Evolutionary conservation across 768 basidiomycete species (phyloP).

Genomic region (Suillus spraguei): DNA sequence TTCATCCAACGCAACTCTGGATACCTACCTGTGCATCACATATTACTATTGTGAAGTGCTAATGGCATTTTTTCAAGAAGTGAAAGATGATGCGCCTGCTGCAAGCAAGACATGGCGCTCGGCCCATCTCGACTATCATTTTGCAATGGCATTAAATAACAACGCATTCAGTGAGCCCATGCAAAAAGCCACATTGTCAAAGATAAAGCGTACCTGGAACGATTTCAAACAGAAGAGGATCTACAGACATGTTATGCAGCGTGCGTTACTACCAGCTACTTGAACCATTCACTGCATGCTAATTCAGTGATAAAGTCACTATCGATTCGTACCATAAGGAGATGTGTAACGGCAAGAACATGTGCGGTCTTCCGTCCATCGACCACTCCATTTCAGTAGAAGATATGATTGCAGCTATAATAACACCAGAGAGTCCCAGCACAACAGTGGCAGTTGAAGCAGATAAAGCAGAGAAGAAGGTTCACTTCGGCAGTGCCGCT

Average conservation of each 20-base stretch:
- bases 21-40: not conserved
- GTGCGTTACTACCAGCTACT: no score
- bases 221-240: not conserved
- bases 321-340: not conserved
- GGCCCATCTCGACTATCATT: not conserved
- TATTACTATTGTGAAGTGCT: not conserved
- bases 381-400: not conserved
- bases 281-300: no score
- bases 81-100: no score
- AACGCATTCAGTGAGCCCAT: not conserved
- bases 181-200: not conserved
- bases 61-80: not conserved
- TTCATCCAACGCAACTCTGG: no score
- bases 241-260: not conserved
- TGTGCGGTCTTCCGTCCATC: not conserved
- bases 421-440: no score
- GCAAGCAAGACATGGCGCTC: not conserved
- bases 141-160: not conserved
- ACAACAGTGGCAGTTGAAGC: no score
- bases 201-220: not conserved
- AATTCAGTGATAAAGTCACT: no score
- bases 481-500: no score
- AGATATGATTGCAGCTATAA: no score
- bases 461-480: no score
- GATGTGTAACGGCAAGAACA: not conserved